These are phyloP conservation scores for Pythium aquatile DNA, from an alignment of 352 stramenopile species.

Conservation along the genomic window DNA sequence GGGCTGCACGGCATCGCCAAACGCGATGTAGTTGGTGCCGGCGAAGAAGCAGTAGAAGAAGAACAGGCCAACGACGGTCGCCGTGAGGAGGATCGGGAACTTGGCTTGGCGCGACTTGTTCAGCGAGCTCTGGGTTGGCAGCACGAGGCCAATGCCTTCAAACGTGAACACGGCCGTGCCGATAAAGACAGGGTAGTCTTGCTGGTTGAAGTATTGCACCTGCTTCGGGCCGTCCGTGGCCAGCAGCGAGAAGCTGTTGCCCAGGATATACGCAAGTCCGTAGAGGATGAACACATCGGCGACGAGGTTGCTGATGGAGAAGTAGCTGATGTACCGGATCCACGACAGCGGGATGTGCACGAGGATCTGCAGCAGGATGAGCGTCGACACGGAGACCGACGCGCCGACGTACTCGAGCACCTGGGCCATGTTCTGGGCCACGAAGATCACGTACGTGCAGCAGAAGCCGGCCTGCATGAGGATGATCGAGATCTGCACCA, in stretches of 20 bases:
- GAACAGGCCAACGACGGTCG: slow-evolving; percentile 66
- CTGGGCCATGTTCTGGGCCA: slow-evolving; percentile 75
- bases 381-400: slow-evolving; percentile 40
- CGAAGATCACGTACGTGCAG: slow-evolving; percentile 85
- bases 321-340: slow-evolving; percentile 88
- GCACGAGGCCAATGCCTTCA: slow-evolving; percentile 76
- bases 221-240: slow-evolving; percentile 43
- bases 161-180: slow-evolving; percentile 82
- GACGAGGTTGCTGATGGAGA: slow-evolving; percentile 82
- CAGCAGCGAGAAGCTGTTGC: slow-evolving; percentile 69
- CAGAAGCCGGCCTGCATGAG: slow-evolving; percentile 84
- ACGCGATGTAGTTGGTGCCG: slow-evolving; percentile 72
- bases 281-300: slow-evolving; percentile 85
- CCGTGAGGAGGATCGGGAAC: slow-evolving; percentile 55
- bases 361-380: slow-evolving; percentile 72
- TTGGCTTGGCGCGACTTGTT: slow-evolving; percentile 61
- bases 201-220: slow-evolving; percentile 66
- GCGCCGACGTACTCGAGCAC: slow-evolving; percentile 60
- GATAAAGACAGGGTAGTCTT: slow-evolving; percentile 77
- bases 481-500: slow-evolving; percentile 83
- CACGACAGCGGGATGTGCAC: slow-evolving; percentile 80
- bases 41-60: slow-evolving; percentile 86
- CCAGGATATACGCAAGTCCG: slow-evolving; percentile 68
- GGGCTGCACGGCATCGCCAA: slow-evolving; percentile 57
- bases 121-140: slow-evolving; percentile 69